Percentiles rank a stretch among this genome's conserved stretches.
Evolutionary conservation across 306 rosid species (phyloP).

Genomic region (Begonia masoniana): DNA sequence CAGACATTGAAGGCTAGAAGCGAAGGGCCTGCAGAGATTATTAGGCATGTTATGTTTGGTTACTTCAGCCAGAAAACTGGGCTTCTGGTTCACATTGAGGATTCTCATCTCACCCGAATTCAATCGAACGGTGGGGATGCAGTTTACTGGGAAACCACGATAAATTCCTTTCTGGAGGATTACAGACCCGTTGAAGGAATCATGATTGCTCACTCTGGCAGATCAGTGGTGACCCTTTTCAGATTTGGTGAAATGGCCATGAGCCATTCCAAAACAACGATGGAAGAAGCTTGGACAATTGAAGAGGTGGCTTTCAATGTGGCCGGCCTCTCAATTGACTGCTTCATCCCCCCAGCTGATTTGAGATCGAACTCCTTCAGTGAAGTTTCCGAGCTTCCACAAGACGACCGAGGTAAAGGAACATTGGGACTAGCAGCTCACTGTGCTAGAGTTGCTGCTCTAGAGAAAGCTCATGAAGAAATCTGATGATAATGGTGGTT

Average conservation of each 20-base stretch:
- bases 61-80: slow-evolving; percentile 98
- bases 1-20: slow-evolving; percentile 82
- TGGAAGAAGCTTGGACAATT: slow-evolving; percentile 99
- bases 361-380: slow-evolving; percentile 52
- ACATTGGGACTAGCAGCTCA: slow-evolving; percentile 29
- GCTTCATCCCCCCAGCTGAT: slow-evolving; percentile 98
- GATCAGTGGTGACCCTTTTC: slow-evolving; percentile 86
- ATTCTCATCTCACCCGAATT: slow-evolving; percentile 90
- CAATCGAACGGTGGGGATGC: slow-evolving; percentile 84
- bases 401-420: slow-evolving; percentile 57
- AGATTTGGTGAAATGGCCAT: slow-evolving; percentile 96
- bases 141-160: slow-evolving; percentile 95
- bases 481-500: slow-evolving; percentile 23
- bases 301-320: slow-evolving; percentile 97
- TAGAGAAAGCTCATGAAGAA: slow-evolving; percentile 57
- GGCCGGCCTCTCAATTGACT: slow-evolving; percentile 78
- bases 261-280: slow-evolving; percentile 93
- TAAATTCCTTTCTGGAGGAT: slow-evolving; percentile 87
- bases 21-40: slow-evolving; percentile 96
- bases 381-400: slow-evolving; percentile 74
- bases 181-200: slow-evolving; percentile 94
- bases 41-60: slow-evolving; percentile 88
- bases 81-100: slow-evolving; percentile 91
- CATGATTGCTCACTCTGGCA: slow-evolving; percentile 97
- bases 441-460: slow-evolving; percentile 68